Conservation (phyloP, 2,329 filamentous ascomycete species). For the Colletotrichum sp. region DNA sequence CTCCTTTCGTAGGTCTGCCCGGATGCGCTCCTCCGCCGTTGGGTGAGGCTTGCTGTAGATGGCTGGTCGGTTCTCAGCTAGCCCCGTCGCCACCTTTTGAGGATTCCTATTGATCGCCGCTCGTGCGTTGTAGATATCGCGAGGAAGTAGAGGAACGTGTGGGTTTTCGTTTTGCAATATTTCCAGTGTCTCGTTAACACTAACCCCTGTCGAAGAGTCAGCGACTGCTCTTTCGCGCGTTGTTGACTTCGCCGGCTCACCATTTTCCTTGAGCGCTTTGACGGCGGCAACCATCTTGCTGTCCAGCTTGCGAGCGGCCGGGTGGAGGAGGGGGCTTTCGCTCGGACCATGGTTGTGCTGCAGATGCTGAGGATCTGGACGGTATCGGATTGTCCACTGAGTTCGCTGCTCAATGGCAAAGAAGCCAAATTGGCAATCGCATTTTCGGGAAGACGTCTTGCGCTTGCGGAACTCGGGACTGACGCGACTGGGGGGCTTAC, state of each 20-base stretch:
- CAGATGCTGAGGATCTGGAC: constrained; percentile 63
- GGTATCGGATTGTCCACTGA: constrained; percentile 70
- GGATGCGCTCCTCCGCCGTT: constrained; percentile 68
- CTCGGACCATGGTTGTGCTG: constrained; percentile 70
- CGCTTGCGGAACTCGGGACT: constrained; percentile 68
- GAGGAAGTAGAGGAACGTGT: constrained; percentile 65
- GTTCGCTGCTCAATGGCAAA: constrained; percentile 72
- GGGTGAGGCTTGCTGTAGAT: constrained; percentile 72
- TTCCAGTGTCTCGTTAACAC: constrained; percentile 70
- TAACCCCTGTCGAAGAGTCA: constrained; percentile 57
- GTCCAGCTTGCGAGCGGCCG: constrained; percentile 69
- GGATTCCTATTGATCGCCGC: constrained; percentile 72
- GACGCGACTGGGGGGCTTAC: constrained; percentile 66
- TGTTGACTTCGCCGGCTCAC: constrained; percentile 44
- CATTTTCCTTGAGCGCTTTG: constrained; percentile 69
- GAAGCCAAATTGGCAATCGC: constrained; percentile 73
- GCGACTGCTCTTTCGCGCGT: constrained; percentile 21
- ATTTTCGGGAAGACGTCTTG: constrained; percentile 72
- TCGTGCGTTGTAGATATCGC: constrained; percentile 72
- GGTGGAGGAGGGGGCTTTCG: constrained; percentile 70
- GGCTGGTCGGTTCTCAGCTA: constrained; percentile 66
- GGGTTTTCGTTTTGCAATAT: constrained; percentile 69
- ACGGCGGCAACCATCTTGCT: constrained; percentile 73
- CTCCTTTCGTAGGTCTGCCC: constrained; percentile 65
- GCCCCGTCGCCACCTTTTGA: constrained; percentile 62